Base-by-base conservation (phyloP, 2,329 filamentous ascomycete genomes). In the Didymella keratinophila region DNA sequence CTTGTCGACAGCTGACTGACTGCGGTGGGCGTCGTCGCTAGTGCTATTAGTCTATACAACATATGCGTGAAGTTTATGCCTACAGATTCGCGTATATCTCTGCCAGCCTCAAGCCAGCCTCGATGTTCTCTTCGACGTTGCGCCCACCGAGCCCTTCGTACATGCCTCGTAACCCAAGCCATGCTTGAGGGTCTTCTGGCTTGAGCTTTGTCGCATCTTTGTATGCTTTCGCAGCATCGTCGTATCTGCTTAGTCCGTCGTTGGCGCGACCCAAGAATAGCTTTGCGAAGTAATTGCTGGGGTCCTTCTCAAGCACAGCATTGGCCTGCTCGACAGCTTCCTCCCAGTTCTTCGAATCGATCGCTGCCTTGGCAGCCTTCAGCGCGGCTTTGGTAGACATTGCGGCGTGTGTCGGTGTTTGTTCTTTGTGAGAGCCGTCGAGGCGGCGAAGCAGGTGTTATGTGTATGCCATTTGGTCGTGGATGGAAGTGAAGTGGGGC, bases 261-360 rank as follows among this genome's bases (percentile, higher is more conserved):
- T 89, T 82, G 2, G 91, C 90, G 74, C 96, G 92, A 2, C 92
- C 95, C 18, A 96, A 81, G 72, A 97, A 96, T n/a, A 98, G 84
- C 64, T 91, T 86, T 85, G 87, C 93, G 76, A 94, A 92, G 77
- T 96, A 95, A 75, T 89, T 96, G 62, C 88, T 85, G 2, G 88
- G 79, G 61, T 97, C 93, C 63, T 85, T 85, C 52, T 88, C 82
- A 46, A 97, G 79, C 36, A 96, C 81, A 27, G 85, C 84, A 60
- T 87, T 83, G 4, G 91, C 88, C 73, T 92, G 87, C 28, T 85
- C 80, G 49, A 89, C 83, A 42, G 90, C 92, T 70, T 90, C 88
- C 60, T 90, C 89, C 80, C 89, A 97, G 71, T 95, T 89, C 69
- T 91, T 86, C 60, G 88, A 84, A 72, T 92, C 90, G 66, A 97